Percentiles rank a stretch among this genome's conserved stretches.
Conservation (phyloP, 1,284 basidiomycete genomes). For the Thecaphora frezii region DNA sequence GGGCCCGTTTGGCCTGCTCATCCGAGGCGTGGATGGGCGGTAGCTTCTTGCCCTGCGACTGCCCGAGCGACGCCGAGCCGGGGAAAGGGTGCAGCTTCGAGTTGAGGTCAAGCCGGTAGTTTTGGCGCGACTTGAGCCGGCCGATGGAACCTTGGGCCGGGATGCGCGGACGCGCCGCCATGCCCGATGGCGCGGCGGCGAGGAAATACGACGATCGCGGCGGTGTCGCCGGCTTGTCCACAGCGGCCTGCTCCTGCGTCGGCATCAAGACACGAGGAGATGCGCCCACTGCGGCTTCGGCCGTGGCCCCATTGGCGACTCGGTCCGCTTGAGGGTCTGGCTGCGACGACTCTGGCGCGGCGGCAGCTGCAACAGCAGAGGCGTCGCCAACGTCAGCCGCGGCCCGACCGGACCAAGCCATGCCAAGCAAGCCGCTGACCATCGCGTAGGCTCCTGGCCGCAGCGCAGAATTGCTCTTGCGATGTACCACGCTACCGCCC, state of each 20-base stretch:
- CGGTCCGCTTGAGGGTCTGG: too few species aligned
- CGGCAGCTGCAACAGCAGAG: background rate
- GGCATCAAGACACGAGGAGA: too few species aligned
- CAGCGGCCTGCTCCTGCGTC: background rate
- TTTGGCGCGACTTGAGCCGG: conserved; percentile 10
- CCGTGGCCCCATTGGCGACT: too few species aligned
- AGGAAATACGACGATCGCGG: background rate
- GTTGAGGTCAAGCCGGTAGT: conserved; percentile 29
- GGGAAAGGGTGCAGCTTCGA: conserved; percentile 31
- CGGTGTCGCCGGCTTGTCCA: background rate
- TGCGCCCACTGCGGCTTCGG: too few species aligned
- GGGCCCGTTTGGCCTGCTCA: background rate
- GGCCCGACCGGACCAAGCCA: background rate
- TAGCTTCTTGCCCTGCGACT: background rate
- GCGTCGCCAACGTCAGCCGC: too few species aligned
- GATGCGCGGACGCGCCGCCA: conserved; percentile 3
- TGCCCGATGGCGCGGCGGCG: too few species aligned
- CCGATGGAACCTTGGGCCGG: conserved; percentile 13
- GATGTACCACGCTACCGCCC: background rate
- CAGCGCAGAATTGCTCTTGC: background rate
- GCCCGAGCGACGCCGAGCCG: background rate
- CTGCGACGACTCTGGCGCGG: background rate
- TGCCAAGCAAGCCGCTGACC: background rate
- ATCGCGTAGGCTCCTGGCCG: background rate
- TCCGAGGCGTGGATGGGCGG: background rate